Conservation (phyloP, 2,329 filamentous ascomycete genomes). For the Trichophyton equinum region DNA sequence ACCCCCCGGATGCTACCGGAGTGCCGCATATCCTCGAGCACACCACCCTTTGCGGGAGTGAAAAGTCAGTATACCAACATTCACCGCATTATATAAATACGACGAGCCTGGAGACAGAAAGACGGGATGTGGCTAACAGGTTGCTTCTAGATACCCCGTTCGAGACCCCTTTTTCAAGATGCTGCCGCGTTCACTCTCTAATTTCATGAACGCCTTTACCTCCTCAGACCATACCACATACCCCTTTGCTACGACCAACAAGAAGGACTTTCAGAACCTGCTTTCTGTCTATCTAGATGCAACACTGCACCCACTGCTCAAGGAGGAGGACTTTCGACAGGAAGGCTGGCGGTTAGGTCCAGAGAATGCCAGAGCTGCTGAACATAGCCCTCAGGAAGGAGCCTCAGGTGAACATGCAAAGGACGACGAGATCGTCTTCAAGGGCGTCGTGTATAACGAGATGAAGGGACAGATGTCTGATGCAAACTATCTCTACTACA, state of each 20-base stretch:
- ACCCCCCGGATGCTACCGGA: constrained; percentile 89
- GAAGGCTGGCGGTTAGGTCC: constrained; percentile 95
- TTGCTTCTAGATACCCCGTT: constrained; percentile 63
- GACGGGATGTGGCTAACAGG: background rate
- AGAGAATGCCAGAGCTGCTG: constrained; percentile 57
- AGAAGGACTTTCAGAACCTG: constrained; percentile 88
- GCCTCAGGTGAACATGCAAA: constrained; percentile 10
- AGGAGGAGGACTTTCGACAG: constrained; percentile 84
- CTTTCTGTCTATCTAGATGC: constrained; percentile 95
- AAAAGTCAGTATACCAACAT: constrained; percentile 51
- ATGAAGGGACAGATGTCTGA: constrained; percentile 99
- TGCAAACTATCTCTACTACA: constrained; percentile 90
- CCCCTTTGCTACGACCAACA: constrained; percentile 92
- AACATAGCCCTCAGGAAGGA: constrained; percentile 31
- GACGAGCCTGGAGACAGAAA: no score
- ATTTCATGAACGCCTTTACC: constrained; percentile 99
- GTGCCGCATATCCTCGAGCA: constrained; percentile 96
- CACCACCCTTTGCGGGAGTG: constrained; percentile 87
- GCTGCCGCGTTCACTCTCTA: constrained; percentile 93
- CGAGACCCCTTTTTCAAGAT: constrained; percentile 99
- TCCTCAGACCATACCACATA: constrained; percentile 94
- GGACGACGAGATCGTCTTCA: constrained; percentile 56
- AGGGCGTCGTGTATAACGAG: constrained; percentile 97
- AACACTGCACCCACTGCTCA: constrained; percentile 77
- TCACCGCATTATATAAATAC: background rate